phyloP scores from a whole-genome alignment of 1,284 basidiomycete species.

The Tilletia caries region DNA sequence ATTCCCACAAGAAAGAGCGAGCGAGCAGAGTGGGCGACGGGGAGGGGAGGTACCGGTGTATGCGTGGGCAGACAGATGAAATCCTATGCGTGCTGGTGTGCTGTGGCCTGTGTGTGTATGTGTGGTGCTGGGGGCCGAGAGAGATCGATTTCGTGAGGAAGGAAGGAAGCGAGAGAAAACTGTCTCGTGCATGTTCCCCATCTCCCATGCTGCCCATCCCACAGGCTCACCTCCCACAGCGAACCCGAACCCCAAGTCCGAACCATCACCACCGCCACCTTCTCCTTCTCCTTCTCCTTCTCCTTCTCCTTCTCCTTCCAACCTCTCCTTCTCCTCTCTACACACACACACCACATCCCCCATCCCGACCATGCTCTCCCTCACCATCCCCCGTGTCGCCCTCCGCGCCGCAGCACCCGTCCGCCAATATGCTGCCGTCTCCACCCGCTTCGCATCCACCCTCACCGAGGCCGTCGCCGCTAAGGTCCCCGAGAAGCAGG shows the following conservation, averaged over 20 bases:
- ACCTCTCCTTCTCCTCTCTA: neutral
- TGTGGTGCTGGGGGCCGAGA: no score
- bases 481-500: constrained; percentile 51
- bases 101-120: no score
- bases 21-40: no score
- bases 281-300: constrained; percentile 19
- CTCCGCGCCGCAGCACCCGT: constrained; percentile 43
- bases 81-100: no score
- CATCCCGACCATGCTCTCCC: constrained; percentile 39
- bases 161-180: no score
- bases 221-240: no score
- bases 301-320: neutral
- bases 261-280: constrained; percentile 19
- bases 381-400: constrained; percentile 47
- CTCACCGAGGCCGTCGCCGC: constrained; percentile 50
- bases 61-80: no score
- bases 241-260: no score
- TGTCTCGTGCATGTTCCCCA: neutral
- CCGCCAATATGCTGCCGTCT: constrained; percentile 44
- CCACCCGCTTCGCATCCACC: constrained; percentile 48
- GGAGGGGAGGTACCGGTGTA: no score
- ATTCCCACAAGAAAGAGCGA: no score
- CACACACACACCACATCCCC: neutral
- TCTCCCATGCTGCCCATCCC: no score
- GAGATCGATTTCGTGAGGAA: no score